These are phyloP conservation scores for Geotrichum histeridarum DNA, from an alignment of 1,139 yeast species.

Conservation along the genomic window DNA sequence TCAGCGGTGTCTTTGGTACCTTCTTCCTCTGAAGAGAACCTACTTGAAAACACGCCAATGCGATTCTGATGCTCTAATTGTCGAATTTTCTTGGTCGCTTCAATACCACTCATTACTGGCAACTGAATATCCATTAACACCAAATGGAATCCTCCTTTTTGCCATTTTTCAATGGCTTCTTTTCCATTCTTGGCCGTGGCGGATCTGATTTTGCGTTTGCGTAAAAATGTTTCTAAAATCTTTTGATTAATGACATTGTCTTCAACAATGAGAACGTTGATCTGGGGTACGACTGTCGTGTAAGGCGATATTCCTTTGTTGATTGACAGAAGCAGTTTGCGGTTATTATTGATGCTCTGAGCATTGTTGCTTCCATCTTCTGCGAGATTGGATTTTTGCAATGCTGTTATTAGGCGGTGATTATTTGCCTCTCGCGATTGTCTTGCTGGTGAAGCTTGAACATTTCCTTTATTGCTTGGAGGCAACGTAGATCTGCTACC, in stretches of 20 bases:
- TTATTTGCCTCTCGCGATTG: neutral
- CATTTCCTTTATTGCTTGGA: neutral
- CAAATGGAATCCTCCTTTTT: constrained; percentile 86
- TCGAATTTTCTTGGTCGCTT: constrained; percentile 85
- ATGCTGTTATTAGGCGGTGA: neutral
- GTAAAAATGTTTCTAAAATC: constrained; percentile 84
- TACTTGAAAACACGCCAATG: constrained; percentile 68
- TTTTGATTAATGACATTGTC: constrained; percentile 93
- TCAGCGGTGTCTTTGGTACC: constrained; percentile 13
- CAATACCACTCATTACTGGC: constrained; percentile 90
- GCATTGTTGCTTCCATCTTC: neutral
- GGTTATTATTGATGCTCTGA: constrained; percentile 12
- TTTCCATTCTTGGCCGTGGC: constrained; percentile 61
- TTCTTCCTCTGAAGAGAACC: constrained; percentile 2
- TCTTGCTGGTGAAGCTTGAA: neutral
- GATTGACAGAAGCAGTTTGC: constrained; percentile 14
- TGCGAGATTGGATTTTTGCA: neutral
- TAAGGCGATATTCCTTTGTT: constrained; percentile 17
- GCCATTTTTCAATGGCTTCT: constrained; percentile 90
- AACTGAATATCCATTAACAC: constrained; percentile 93
- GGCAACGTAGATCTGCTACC: neutral
- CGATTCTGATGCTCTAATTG: constrained; percentile 73
- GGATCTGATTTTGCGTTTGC: constrained; percentile 70
- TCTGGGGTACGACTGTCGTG: constrained; percentile 51
- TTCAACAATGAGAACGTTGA: constrained; percentile 88